Base-by-base conservation (phyloP, 2,329 filamentous ascomycete genomes). In the Fusarium keratoplasticum region DNA sequence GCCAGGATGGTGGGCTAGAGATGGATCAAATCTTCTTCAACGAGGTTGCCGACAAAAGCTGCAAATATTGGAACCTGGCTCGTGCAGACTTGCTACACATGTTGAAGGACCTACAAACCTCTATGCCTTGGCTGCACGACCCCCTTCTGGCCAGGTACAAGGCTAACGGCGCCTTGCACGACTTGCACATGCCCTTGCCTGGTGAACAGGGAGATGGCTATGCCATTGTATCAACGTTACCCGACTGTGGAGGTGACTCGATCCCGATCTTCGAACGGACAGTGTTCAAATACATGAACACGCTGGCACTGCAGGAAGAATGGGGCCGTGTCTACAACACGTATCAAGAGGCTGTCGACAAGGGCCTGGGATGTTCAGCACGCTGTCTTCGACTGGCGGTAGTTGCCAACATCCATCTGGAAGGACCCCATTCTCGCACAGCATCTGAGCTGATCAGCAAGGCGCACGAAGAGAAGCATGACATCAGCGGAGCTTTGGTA, bases 351-450 rank as follows among this genome's bases (percentile, higher is more conserved):
- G 77, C 76, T 31, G 66, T 33, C 7, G 64, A 58, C n/a, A 73
- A 74, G 16, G 75, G 77, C 0, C 72, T 87, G 74, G 78, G 79
- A 2, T 81, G 81, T 67, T 84, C 83, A 31, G 75, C 76, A 4
- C 81, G 83, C 27, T 87, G 85, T 62, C 81, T 89, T 16, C 83
- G 85, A n/a, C 79, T 89, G 6, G 87, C 85, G 10, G 84, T 89
- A 10, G 74, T 83, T 11, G 86, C 87, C 2, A 81, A 83, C 16
- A 74, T 89, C 60, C 78, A 78, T 18, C 54, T 76, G 18, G 77
- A 82, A 40, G 77, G 76, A 5, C 66, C 76, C 4, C 74, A 78
- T 50, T 82, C 57, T 66, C 76, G 55, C 55, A 75, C 22, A 5
- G 86, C 87, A 1, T 78, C 83, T 20, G 73, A 71, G 0, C 78